Conservation (phyloP, 805 yeast species). For the Sugiyamaella americana region DNA sequence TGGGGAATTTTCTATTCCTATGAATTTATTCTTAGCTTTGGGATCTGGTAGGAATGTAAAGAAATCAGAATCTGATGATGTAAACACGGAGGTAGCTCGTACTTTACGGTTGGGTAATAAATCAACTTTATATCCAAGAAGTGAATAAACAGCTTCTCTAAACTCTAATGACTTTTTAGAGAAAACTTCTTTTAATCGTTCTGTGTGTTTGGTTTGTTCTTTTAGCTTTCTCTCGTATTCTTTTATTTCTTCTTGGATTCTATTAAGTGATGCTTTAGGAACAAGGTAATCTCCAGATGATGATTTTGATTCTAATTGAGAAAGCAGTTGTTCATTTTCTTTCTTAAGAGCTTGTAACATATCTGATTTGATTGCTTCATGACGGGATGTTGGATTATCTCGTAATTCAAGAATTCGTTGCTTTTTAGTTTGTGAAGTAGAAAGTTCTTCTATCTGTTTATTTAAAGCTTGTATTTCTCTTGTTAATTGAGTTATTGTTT, state of each 20-base stretch:
- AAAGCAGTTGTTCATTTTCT: slow-evolving; percentile 55
- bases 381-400: slow-evolving; percentile 56
- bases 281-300: slow-evolving; percentile 33
- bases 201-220: slow-evolving; percentile 22
- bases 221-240: slow-evolving; percentile 27
- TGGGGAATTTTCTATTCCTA: slow-evolving; percentile 29
- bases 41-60: slow-evolving; percentile 49
- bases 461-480: slow-evolving; percentile 25
- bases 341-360: slow-evolving; percentile 44
- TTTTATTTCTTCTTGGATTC: slow-evolving; percentile 50
- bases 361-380: slow-evolving; percentile 54
- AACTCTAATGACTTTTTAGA: slow-evolving; percentile 65
- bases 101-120: slow-evolving; percentile 53
- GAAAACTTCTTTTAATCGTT: slow-evolving; percentile 46
- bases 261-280: slow-evolving; percentile 59
- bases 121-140: slow-evolving; percentile 70
- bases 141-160: slow-evolving; percentile 55
- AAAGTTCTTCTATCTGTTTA: slow-evolving; percentile 16
- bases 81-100: slow-evolving; percentile 46
- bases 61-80: slow-evolving; percentile 37
- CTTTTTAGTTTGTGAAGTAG: slow-evolving; percentile 12
- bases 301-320: slow-evolving; percentile 6
- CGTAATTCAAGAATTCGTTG: slow-evolving; percentile 53
- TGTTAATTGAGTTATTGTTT: slow-evolving; percentile 6
- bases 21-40: slow-evolving; percentile 47